Evolutionary conservation across 2,329 filamentous ascomycete species (phyloP).

Genomic region (Monosporascus sp.): DNA sequence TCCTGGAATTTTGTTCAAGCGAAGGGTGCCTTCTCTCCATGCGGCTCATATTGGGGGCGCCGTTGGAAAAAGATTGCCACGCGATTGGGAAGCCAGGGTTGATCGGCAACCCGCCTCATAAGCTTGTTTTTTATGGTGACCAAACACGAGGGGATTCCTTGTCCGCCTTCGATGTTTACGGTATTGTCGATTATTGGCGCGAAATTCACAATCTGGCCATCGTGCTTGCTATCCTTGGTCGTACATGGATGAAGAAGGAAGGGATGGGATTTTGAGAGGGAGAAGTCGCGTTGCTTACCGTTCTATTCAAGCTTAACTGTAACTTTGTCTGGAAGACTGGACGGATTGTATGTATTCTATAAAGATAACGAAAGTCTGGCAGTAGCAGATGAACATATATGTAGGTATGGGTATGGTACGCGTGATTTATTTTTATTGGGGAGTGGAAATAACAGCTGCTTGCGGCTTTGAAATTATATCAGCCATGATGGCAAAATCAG

Average conservation of each 20-base stretch:
- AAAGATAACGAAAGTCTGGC: not conserved
- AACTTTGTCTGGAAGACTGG: too few species aligned
- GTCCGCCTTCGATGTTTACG: not conserved
- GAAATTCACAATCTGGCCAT: not conserved
- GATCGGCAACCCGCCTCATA: constrained; percentile 7
- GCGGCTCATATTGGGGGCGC: constrained; percentile 17
- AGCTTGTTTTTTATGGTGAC: constrained; percentile 2
- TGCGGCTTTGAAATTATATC: not conserved
- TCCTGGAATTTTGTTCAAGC: constrained; percentile 12
- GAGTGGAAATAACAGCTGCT: not conserved
- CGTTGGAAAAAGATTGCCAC: constrained; percentile 16
- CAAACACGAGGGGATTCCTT: constrained; percentile 9
- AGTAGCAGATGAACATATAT: not conserved
- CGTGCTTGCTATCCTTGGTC: not conserved
- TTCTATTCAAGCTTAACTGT: not conserved
- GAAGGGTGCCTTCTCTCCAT: constrained; percentile 18
- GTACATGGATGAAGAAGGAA: not conserved
- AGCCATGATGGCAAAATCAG: not conserved
- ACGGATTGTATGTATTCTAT: too few species aligned
- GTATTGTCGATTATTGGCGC: not conserved
- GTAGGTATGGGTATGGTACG: not conserved
- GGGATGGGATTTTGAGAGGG: not conserved
- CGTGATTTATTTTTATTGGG: not conserved
- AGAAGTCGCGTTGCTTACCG: not conserved
- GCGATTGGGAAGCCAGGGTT: constrained; percentile 8